A percentile compares a stretch with the other conserved stretches of the same genome.
Conservation (phyloP, 2,329 filamentous ascomycete species). For the Alternaria rosae region DNA sequence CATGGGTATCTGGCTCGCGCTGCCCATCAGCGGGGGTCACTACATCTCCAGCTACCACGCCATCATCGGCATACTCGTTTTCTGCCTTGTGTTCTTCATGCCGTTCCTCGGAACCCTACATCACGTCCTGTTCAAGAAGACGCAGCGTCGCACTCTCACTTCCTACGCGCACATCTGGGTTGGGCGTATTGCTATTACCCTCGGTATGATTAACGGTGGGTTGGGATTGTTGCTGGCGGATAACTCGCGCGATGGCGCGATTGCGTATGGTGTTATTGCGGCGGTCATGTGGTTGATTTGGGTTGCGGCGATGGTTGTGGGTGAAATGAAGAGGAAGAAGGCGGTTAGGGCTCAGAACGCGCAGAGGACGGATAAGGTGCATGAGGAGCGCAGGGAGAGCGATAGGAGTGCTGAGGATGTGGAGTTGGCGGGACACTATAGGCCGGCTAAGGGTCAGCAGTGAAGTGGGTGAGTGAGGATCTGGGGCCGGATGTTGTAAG, state of each 20-base stretch:
- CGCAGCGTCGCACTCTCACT: constrained; percentile 54
- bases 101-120: constrained; percentile 61
- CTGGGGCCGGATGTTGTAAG: no score
- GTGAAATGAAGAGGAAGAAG: constrained; percentile 35
- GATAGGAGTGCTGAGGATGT: not conserved
- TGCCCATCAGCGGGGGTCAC: not conserved
- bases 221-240: constrained; percentile 60
- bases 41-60: constrained; percentile 58
- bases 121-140: constrained; percentile 59
- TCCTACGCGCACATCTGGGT: constrained; percentile 64
- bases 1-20: constrained; percentile 52
- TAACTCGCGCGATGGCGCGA: constrained; percentile 42
- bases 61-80: constrained; percentile 62
- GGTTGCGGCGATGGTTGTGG: constrained; percentile 40
- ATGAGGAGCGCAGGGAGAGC: not conserved
- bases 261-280: constrained; percentile 61
- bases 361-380: not conserved
- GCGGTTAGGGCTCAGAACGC: not conserved
- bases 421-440: not conserved
- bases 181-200: constrained; percentile 58
- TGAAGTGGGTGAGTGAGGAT: no score
- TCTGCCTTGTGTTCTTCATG: constrained; percentile 62
- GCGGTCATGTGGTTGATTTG: constrained; percentile 54
- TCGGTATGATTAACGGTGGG: constrained; percentile 66
- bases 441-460: not conserved